Evolutionary conservation across 768 basidiomycete genomes (phyloP), one percentile per base, ranked within the genome.

Genomic region (Mycena albidolilacea): DNA sequence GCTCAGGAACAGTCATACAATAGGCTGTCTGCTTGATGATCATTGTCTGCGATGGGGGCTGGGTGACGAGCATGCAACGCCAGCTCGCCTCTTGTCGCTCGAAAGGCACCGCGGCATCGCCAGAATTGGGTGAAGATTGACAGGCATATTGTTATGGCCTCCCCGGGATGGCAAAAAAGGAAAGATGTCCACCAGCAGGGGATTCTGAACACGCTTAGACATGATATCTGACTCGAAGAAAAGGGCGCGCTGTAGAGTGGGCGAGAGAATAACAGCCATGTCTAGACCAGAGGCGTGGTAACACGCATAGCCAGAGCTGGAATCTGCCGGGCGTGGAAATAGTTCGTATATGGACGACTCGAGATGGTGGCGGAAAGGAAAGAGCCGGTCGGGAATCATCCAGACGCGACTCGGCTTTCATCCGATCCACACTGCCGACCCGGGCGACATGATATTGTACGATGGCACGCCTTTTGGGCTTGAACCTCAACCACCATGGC

Each of bases 401-500:
- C 58, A 39, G 58, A 59, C 19, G 58, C 38, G 58, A 41, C 41
- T 61, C 59, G n/a, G 55, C 55, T 57, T 57, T 35, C 55, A 37
- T 35, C 55, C 30, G 55, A 37, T 35, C 55, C 9, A 9, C n/a
- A 12, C 23, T 23, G 23, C 8, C 8, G 4, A 11, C 3, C n/a
- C 8, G 50, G 30, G 30, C 30, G 30, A 30, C 4, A 30, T 30
- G 4, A 3, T 30, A 30, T 30, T 30, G 9, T n/a, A 58, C 64
- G 30, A 60, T 68, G 58, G 30, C 50, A 17, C 41, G 43, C 23
- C 35, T 46, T 43, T 64, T 70, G 43, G 1, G 15, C 55, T 10
- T 46, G 21, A 60, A 65, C 69, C 52, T 30, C 30, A 30, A 74
- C 73, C 70, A 74, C 70, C 65, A 78, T 77, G 76, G 50, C 73